Percentiles rank a stretch among this genome's conserved stretches.
phyloP scores from a whole-genome alignment of 169 alveolate species.

The Plasmodium falciparum region DNA sequence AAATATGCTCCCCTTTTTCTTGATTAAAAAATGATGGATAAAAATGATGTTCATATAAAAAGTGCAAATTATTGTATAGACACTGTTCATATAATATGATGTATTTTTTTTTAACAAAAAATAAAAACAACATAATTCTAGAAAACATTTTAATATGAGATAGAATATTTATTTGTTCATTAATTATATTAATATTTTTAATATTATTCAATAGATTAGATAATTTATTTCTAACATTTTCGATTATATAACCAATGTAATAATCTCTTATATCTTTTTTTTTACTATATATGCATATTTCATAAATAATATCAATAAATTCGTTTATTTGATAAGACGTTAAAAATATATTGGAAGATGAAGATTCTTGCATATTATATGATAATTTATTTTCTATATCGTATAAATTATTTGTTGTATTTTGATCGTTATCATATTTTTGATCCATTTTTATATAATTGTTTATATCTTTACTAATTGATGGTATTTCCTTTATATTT shows the following conservation, averaged over 20 bases:
- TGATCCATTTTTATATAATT: background rate
- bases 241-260: constrained; percentile 31
- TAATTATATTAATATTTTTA: constrained; percentile 12
- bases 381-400: too few relatives aligned
- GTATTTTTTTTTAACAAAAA: constrained; percentile 44
- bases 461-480: background rate
- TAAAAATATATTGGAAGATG: constrained; percentile 3
- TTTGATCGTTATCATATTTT: background rate
- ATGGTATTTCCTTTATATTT: too few relatives aligned
- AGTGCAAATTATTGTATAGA: constrained; percentile 28
- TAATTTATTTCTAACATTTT: constrained; percentile 50
- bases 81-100: constrained; percentile 38
- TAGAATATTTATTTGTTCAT: constrained; percentile 17
- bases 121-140: constrained; percentile 24
- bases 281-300: constrained; percentile 66
- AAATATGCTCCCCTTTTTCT: background rate
- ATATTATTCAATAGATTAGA: constrained; percentile 3
- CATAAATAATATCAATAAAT: constrained; percentile 64
- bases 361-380: too few relatives aligned
- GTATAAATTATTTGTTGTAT: background rate
- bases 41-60: constrained; percentile 45
- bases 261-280: constrained; percentile 68
- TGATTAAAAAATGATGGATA: constrained; percentile 1
- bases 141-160: constrained; percentile 41
- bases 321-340: constrained; percentile 30